Conservation (phyloP, 768 basidiomycete genomes). For the Tremella fuciformis region DNA sequence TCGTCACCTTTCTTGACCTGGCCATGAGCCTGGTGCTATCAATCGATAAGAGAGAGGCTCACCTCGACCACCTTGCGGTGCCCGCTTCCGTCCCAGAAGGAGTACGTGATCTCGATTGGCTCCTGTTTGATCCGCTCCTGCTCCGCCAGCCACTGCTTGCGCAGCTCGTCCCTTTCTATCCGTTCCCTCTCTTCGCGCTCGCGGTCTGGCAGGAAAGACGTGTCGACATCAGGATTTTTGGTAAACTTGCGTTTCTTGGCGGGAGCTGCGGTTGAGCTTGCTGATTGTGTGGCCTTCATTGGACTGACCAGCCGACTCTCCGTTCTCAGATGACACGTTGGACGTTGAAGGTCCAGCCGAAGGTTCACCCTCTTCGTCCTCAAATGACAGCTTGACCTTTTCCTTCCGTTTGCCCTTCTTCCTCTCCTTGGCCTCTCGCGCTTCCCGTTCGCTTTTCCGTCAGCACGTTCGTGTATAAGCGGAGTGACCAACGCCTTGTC, state of each 20-base stretch:
- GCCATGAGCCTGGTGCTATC: neutral
- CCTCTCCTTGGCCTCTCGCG: slow-evolving; percentile 56
- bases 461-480: neutral
- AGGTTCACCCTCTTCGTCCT: slow-evolving; percentile 75
- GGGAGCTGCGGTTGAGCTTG: slow-evolving; percentile 28
- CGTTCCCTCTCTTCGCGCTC: slow-evolving; percentile 92
- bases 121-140: slow-evolving; percentile 69
- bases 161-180: slow-evolving; percentile 77
- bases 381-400: slow-evolving; percentile 88
- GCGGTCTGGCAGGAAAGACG: slow-evolving; percentile 96
- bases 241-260: slow-evolving; percentile 74
- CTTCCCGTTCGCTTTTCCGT: neutral
- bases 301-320: slow-evolving; percentile 11
- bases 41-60: slow-evolving; percentile 48
- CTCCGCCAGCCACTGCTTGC: slow-evolving; percentile 79
- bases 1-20: slow-evolving; percentile 98
- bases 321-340: neutral
- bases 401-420: slow-evolving; percentile 91
- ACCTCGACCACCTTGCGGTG: slow-evolving; percentile 89
- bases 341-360: slow-evolving; percentile 29
- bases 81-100: slow-evolving; percentile 97
- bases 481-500: slow-evolving; percentile 50
- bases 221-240: slow-evolving; percentile 96
- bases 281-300: slow-evolving; percentile 8
- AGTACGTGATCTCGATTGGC: slow-evolving; percentile 87